Evolutionary conservation across 202 grass and related monocot genomes (phyloP).

Genomic region (Cymbopogon flexuosus): DNA sequence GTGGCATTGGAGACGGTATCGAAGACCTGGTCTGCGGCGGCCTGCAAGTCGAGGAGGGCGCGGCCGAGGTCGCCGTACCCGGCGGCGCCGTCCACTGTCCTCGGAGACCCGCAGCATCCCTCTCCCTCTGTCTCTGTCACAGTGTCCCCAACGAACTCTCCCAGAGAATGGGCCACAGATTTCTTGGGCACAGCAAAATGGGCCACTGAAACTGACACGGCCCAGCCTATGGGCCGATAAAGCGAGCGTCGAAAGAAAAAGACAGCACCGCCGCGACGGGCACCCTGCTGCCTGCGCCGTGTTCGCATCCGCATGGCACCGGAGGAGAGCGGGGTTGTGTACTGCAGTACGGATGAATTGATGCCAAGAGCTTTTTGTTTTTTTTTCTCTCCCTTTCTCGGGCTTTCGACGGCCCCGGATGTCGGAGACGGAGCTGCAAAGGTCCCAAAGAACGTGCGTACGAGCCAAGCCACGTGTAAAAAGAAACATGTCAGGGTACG

Average conservation of each 20-base stretch:
- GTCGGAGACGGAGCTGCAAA: neutral
- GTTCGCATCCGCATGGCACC: too few species aligned
- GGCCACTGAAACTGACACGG: too few species aligned
- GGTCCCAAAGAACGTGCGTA: neutral
- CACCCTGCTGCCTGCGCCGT: neutral
- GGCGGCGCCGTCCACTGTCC: slow-evolving; percentile 43
- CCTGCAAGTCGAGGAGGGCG: slow-evolving; percentile 59
- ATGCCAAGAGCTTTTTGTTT: neutral
- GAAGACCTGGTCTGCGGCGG: slow-evolving; percentile 58
- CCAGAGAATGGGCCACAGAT: neutral
- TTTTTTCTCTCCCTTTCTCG: too few species aligned
- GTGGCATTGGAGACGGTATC: slow-evolving; percentile 31
- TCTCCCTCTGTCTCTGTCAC: neutral
- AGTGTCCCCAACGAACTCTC: neutral
- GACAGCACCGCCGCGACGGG: too few species aligned
- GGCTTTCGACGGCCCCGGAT: neutral
- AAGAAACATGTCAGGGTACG: neutral
- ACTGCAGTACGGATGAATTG: too few species aligned
- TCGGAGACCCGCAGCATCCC: slow-evolving; percentile 68
- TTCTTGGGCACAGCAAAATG: too few species aligned
- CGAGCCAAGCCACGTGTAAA: neutral
- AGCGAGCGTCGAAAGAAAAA: neutral
- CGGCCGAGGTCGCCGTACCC: slow-evolving; percentile 59
- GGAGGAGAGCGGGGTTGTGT: too few species aligned
- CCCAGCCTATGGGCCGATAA: neutral